Evolutionary conservation across 352 stramenopile genomes (phyloP), one percentile per base, ranked within the genome.

Genomic region (Phytophthora pisi): DNA sequence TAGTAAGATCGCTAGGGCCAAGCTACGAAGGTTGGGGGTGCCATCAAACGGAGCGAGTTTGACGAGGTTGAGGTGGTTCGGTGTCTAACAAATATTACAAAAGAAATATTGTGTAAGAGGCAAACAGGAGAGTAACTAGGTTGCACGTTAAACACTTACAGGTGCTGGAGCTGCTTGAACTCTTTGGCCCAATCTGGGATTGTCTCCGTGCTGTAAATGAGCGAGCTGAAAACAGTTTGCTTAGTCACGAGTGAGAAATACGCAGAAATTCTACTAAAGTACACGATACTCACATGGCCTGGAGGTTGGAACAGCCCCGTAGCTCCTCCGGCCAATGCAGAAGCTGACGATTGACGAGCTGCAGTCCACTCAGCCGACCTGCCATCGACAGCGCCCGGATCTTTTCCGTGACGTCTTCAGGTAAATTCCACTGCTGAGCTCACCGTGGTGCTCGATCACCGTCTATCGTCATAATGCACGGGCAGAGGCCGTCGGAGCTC

Each of bases 391-490:
- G 42, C 1, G 40, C 18, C 0, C 45, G 34, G 2, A 70, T 61
- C 2, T 9, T 54, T 2, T 30, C 49, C 9, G 54, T 69, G 11
- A 50, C 51, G 38, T 74, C 66, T n/a, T 42, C 43, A 4, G 66
- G 55, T 4, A 43, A 40, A 31, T 57, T 43, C 61, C 61, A 70
- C 11, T 70, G 55, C 9, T 63, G 23, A 28, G 50, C 61, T 23
- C 50, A 63, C 10, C 18, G n/a, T 3, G 66, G 66, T 2, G 55
- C 20, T 16, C 43, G 61, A n/a, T 74, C 50, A 15, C 36, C 50
- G 36, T 70, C 61, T 20, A 74, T 66, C 5, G 70, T 43, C 34
- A 61, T 62, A 16, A 74, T 30, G 46, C 61, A 74, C 23, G 67
- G 56, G 43, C 61, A 74, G 1, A 28, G 53, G 0, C 2, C 7